Evolutionary conservation across 306 rosid species (phyloP).

Genomic region (Rosa rugosa): DNA sequence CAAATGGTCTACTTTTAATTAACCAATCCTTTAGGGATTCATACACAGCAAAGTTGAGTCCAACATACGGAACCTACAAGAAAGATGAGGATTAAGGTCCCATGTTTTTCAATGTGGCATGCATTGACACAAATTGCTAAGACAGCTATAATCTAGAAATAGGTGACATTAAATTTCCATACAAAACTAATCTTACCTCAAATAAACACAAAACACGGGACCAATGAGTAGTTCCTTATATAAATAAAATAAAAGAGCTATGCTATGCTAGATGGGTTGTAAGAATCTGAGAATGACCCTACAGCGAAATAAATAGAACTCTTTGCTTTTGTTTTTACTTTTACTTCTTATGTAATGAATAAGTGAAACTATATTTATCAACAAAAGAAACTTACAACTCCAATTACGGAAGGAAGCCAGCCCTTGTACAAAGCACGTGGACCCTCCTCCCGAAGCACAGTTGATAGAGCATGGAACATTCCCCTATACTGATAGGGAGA

Average conservation of each 20-base stretch:
- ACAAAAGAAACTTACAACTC: slow-evolving; percentile 73
- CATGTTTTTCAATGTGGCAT: neutral
- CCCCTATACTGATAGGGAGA: slow-evolving; percentile 98
- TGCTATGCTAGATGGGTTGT: neutral
- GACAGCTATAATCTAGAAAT: neutral
- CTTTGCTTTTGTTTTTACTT: neutral
- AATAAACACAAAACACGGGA: neutral
- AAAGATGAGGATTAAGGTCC: slow-evolving; percentile 19
- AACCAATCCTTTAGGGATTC: slow-evolving; percentile 94
- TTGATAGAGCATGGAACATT: slow-evolving; percentile 89
- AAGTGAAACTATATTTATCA: neutral
- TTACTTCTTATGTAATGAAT: neutral
- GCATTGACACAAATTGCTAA: neutral
- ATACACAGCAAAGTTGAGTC: slow-evolving; percentile 97
- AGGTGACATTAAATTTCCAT: neutral
- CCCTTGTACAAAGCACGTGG: slow-evolving; percentile 97
- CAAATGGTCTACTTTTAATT: slow-evolving; percentile 63
- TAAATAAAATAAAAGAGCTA: neutral
- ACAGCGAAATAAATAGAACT: neutral
- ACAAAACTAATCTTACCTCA: neutral
- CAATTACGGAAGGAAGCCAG: slow-evolving; percentile 99
- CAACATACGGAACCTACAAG: slow-evolving; percentile 89
- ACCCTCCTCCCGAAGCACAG: slow-evolving; percentile 94
- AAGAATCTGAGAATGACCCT: neutral
- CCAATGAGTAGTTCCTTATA: neutral